These are phyloP conservation scores for Eucalyptus marginata DNA, from an alignment of 345 rosid genomes.

Conservation along the genomic window DNA sequence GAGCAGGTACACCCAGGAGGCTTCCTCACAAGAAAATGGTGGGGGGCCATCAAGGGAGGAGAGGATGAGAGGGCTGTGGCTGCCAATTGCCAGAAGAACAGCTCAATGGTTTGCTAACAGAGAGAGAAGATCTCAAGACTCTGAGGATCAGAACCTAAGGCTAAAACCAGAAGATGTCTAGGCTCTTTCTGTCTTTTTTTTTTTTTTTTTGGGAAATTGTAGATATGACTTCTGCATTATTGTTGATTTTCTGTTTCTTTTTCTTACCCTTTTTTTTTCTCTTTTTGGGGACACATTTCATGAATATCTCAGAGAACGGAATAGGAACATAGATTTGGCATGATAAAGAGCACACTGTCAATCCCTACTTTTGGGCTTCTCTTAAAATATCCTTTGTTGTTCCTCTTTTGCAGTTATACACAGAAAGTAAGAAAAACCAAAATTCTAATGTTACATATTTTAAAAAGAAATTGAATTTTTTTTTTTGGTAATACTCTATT, in stretches of 20 bases:
- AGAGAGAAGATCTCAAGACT: slow-evolving; percentile 26
- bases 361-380: neutral
- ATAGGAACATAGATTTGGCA: neutral
- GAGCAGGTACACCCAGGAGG: slow-evolving; percentile 1
- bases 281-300: neutral
- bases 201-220: neutral
- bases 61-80: slow-evolving; percentile 44
- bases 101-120: slow-evolving; percentile 71
- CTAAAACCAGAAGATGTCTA: neutral
- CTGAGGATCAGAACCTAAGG: neutral
- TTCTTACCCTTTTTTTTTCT: neutral
- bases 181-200: neutral
- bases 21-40: neutral
- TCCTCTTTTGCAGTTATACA: neutral
- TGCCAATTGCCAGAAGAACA: slow-evolving; percentile 69
- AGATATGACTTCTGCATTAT: neutral
- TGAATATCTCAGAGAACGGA: neutral
- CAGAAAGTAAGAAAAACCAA: neutral
- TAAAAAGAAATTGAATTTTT: neutral
- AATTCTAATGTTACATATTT: neutral
- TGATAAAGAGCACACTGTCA: neutral
- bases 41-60: slow-evolving; percentile 13
- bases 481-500: no score
- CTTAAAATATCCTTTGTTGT: neutral
- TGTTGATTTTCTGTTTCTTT: neutral